Conservation (phyloP, 345 rosid species). For the Corchorus olitorius region DNA sequence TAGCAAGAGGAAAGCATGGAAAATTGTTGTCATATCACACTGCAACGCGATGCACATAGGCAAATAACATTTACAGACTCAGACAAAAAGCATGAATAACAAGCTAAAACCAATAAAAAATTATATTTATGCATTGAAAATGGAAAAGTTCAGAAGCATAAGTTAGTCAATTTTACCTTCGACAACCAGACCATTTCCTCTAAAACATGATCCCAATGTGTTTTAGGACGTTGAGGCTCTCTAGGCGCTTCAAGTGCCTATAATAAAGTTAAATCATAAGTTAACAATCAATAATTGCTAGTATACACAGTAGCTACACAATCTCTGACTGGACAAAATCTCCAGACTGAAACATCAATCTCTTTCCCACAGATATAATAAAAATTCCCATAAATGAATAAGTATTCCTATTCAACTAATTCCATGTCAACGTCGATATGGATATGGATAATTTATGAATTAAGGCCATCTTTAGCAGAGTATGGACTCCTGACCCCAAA, state of each 20-base stretch:
- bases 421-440: background rate
- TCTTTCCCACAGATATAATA: background rate
- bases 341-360: background rate
- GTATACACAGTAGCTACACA: background rate
- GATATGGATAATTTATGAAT: background rate
- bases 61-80: background rate
- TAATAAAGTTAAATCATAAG: conserved; percentile 19
- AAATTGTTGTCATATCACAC: background rate
- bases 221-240: conserved; percentile 90
- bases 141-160: background rate
- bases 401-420: conserved; percentile 5
- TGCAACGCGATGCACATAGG: background rate
- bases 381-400: background rate
- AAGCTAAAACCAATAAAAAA: background rate
- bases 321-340: background rate
- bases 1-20: conserved; percentile 29
- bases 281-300: conserved; percentile 8
- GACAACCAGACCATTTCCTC: conserved; percentile 99
- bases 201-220: conserved; percentile 99
- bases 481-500: background rate
- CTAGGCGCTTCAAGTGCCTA: conserved; percentile 94
- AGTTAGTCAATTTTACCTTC: conserved; percentile 60
- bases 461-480: background rate
- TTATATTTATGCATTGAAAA: background rate
- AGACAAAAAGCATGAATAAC: background rate